Evolutionary conservation across 139 green algal genomes (phyloP), one percentile per base, ranked within the genome.

Genomic region (Tetradesmus lagerheimii): DNA sequence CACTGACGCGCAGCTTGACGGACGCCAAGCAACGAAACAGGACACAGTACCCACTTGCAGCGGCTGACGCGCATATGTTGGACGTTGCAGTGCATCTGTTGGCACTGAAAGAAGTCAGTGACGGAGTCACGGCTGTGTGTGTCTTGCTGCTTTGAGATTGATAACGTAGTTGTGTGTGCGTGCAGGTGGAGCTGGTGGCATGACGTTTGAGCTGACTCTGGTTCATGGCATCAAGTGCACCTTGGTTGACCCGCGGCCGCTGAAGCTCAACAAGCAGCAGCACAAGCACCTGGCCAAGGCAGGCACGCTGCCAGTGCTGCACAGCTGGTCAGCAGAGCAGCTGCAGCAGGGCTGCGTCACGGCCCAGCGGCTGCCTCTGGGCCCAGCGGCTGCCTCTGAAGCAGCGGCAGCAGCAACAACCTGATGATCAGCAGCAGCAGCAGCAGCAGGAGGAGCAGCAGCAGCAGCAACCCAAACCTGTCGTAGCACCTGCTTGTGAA

Each of bases 211-310:
- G 86, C 80, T 98, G 62, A 29, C 87, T 31, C 62, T 91, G 15
- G 27, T 39, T 11, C 80, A 83, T 83, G 89, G 74, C 25, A 80
- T 85, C 25, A 84, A 27, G n/a, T 76, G 45, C 88, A 97, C 96
- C 3, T 83, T 97, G 31, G 89, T 98, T 27, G 96, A 98, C 38
- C 95, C 96, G 2, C 91, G 95, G 11, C 80, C 89, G 0, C 87
- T 93, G 27, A 93, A 94, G 57, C 92, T 96, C 41, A 92, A 39
- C 62, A 93, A 93, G 66, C 41, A 43, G 25, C 87, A 95, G 71
- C 66, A 50, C n/a, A 85, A 76, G 39, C 77, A 77, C 34, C 80
- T 94, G 62, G 38, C 87, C 75, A 35, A 80, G 53, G 34, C 31
- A 39, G 88, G 85, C 16, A 20, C 76, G 14, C 41, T 16, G 20